These are phyloP conservation scores for Periconia digitata DNA, from an alignment of 2,329 filamentous ascomycete species.

Conservation along the genomic window DNA sequence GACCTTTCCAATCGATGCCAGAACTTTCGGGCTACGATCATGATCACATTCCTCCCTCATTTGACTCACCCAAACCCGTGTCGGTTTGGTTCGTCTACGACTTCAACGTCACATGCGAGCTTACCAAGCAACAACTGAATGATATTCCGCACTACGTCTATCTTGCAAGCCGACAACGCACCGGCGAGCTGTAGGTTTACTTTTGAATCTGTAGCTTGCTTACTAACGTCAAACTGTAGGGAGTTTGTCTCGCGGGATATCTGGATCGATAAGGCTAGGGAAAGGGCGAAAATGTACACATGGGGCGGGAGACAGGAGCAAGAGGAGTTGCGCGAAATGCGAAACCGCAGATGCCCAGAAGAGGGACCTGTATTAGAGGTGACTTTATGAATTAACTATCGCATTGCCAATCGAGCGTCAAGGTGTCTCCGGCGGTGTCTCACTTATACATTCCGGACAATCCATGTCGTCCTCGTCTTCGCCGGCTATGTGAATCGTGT, in stretches of 20 bases:
- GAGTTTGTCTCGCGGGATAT: constrained; percentile 3
- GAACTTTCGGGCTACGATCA: constrained; percentile 3
- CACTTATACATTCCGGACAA: constrained; percentile 3
- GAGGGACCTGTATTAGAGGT: neutral
- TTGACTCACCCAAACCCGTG: constrained; percentile 6
- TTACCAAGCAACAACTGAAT: constrained; percentile 3
- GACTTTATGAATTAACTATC: neutral
- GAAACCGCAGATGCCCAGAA: constrained; percentile 1
- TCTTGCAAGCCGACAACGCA: constrained; percentile 2
- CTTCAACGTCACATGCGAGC: constrained; percentile 2
- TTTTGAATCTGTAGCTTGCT: neutral
- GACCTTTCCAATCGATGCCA: neutral
- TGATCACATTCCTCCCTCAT: constrained; percentile 1
- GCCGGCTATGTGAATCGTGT: neutral
- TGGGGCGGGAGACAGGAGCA: constrained; percentile 9
- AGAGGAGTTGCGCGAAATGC: constrained; percentile 6
- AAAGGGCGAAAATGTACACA: constrained; percentile 5
- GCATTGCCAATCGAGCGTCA: neutral
- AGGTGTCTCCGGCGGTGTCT: constrained; percentile 5
- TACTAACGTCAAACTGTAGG: constrained; percentile 4
- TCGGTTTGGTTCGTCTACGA: constrained; percentile 5
- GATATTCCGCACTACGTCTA: constrained; percentile 4
- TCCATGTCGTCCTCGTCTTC: neutral
- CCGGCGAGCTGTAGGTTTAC: constrained; percentile 3
- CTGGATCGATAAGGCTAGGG: constrained; percentile 1